A percentile compares a stretch with the other conserved stretches of the same genome.
These are phyloP conservation scores for Psilocybe azurescens DNA, from an alignment of 768 basidiomycete species.

Conservation along the genomic window DNA sequence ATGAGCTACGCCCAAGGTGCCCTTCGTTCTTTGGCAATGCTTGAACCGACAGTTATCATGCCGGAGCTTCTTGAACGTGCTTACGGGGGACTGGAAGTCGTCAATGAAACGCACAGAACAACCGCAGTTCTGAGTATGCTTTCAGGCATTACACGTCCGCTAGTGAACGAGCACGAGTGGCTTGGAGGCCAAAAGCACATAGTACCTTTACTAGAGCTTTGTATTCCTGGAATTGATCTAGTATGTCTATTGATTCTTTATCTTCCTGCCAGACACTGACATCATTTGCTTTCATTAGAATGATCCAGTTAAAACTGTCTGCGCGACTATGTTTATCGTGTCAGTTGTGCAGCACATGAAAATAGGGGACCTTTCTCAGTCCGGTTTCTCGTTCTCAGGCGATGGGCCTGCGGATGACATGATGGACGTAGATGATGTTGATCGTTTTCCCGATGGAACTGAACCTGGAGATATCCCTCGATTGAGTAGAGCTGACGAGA, in stretches of 20 bases:
- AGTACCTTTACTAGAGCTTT: constrained; percentile 85
- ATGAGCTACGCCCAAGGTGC: constrained; percentile 83
- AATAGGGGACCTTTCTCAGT: constrained; percentile 75
- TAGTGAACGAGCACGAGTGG: constrained; percentile 82
- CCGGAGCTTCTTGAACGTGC: constrained; percentile 91
- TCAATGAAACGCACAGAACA: constrained; percentile 95
- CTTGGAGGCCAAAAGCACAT: constrained; percentile 88
- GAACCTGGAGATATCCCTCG: constrained; percentile 45
- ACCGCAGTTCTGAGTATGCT: constrained; percentile 90
- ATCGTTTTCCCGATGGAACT: constrained; percentile 57
- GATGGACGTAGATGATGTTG: constrained; percentile 57
- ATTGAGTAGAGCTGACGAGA: constrained; percentile 69
- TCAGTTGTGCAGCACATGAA: constrained; percentile 77
- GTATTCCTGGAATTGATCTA: constrained; percentile 90
- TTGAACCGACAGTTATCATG: constrained; percentile 88
- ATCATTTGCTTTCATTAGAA: constrained; percentile 49
- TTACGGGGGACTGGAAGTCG: constrained; percentile 88
- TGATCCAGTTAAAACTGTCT: constrained; percentile 81
- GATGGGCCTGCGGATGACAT: constrained; percentile 59
- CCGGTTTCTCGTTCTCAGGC: constrained; percentile 57
- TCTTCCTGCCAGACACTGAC: background rate
- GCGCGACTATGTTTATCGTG: constrained; percentile 79
- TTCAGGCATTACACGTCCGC: constrained; percentile 73
- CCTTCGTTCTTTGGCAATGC: constrained; percentile 74
- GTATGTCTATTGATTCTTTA: constrained; percentile 42